Conservation (phyloP, 768 basidiomycete genomes). For the Suillus brevipes region DNA sequence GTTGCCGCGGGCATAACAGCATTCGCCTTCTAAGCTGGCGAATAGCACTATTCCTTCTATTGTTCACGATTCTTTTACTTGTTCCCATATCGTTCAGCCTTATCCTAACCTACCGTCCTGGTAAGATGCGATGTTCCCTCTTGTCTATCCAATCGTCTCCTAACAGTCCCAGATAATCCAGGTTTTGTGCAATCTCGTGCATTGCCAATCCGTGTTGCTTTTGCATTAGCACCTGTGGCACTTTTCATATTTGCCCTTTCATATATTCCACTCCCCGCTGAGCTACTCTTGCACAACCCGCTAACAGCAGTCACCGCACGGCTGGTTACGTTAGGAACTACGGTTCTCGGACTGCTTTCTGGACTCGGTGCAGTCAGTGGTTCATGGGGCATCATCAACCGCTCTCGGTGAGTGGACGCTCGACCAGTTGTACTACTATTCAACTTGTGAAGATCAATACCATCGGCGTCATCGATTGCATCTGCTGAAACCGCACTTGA, state of each 20-base stretch:
- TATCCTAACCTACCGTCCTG: conserved; percentile 48
- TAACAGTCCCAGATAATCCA: not conserved
- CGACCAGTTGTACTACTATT: not conserved
- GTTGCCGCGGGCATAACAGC: conserved; percentile 33
- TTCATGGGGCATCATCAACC: conserved; percentile 45
- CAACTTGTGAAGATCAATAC: conserved; percentile 20
- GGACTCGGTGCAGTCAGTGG: conserved; percentile 77
- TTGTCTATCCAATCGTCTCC: not conserved
- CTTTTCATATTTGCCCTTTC: conserved; percentile 63
- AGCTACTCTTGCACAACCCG: conserved; percentile 41
- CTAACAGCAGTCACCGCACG: conserved; percentile 56
- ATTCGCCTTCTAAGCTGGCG: conserved; percentile 68
- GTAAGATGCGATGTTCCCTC: conserved; percentile 15
- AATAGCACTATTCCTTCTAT: conserved; percentile 60
- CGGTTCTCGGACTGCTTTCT: conserved; percentile 76
- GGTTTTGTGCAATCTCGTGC: conserved; percentile 25
- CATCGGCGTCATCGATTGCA: conserved; percentile 37
- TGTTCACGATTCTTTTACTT: conserved; percentile 61
- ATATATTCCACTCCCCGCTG: conserved; percentile 64
- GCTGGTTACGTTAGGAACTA: conserved; percentile 73
- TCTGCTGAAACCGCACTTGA: conserved; percentile 58
- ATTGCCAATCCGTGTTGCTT: conserved; percentile 32
- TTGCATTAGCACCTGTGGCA: conserved; percentile 51
- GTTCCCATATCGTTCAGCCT: conserved; percentile 66
- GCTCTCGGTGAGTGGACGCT: conserved; percentile 2